phyloP scores from a whole-genome alignment of 768 basidiomycete genomes.

The Boletellus ananas region DNA sequence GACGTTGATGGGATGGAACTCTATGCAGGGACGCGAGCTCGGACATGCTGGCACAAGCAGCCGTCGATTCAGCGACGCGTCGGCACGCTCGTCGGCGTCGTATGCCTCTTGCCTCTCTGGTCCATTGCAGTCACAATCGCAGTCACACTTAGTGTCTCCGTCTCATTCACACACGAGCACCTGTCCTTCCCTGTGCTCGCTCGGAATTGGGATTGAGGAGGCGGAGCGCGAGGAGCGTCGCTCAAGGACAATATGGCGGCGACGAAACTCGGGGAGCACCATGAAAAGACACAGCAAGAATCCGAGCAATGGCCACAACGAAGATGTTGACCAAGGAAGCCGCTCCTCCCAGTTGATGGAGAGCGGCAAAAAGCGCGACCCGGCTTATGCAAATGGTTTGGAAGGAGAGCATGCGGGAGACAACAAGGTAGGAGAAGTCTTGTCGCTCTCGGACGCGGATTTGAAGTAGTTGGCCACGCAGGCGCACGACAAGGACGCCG shows the following conservation, averaged over 20 bases:
- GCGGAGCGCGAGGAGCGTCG: constrained; percentile 20
- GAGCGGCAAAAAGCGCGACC: not conserved
- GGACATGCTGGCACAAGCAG: not conserved
- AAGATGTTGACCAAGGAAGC: not conserved
- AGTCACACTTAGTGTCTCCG: constrained; percentile 10
- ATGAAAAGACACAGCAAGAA: constrained; percentile 9
- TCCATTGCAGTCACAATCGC: constrained; percentile 19
- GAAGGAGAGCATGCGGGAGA: not conserved
- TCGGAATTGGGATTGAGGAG: constrained; percentile 24
- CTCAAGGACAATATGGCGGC: constrained; percentile 18
- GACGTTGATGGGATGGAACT: not conserved
- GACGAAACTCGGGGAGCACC: constrained; percentile 9
- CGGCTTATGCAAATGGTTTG: not conserved
- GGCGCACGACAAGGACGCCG: constrained; percentile 19
- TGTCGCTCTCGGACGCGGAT: not conserved
- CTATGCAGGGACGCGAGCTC: constrained; percentile 1
- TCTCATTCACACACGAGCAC: constrained; percentile 17
- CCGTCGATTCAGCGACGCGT: constrained; percentile 21
- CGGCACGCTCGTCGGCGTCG: constrained; percentile 13
- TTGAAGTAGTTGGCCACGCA: not conserved
- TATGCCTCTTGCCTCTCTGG: constrained; percentile 22
- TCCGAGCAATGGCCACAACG: not conserved
- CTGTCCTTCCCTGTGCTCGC: constrained; percentile 15
- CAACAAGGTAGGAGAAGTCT: not conserved
- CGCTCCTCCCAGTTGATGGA: not conserved